Conservation (phyloP, 441 rosid species). For the Euphorbia corollata region DNA sequence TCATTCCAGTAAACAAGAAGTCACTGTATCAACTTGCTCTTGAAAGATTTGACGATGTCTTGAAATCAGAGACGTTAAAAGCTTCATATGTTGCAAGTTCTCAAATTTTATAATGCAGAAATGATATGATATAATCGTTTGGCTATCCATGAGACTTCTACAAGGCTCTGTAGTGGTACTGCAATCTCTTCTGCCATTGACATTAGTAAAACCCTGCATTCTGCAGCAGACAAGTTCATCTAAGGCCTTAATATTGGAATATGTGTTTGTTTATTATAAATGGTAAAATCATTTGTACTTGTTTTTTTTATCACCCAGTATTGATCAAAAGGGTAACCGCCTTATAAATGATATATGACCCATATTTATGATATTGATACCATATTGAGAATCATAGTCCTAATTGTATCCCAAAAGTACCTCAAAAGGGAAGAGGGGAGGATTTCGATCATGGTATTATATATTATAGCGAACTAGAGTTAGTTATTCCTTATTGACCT, state of each 20-base stretch:
- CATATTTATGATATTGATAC: too few relatives aligned
- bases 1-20: not conserved
- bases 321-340: too few relatives aligned
- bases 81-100: not conserved
- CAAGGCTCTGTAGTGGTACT: slow-evolving; percentile 29
- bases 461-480: too few relatives aligned
- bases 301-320: too few relatives aligned
- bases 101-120: slow-evolving; percentile 5
- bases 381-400: too few relatives aligned
- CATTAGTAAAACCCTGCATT: slow-evolving; percentile 44
- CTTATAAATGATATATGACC: too few relatives aligned
- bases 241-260: not conserved
- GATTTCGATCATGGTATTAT: too few relatives aligned
- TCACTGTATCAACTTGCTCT: not conserved
- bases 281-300: too few relatives aligned
- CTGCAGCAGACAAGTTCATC: slow-evolving; percentile 26
- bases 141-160: slow-evolving; percentile 43
- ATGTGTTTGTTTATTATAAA: too few relatives aligned
- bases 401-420: too few relatives aligned
- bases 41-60: not conserved
- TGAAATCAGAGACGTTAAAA: not conserved
- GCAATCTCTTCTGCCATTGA: slow-evolving; percentile 38
- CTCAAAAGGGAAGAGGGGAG: too few relatives aligned
- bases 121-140: slow-evolving; percentile 30
- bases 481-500: too few relatives aligned